These are phyloP conservation scores for Chrysophaeum taylorii DNA, from an alignment of 352 stramenopile genomes.

Conservation along the genomic window DNA sequence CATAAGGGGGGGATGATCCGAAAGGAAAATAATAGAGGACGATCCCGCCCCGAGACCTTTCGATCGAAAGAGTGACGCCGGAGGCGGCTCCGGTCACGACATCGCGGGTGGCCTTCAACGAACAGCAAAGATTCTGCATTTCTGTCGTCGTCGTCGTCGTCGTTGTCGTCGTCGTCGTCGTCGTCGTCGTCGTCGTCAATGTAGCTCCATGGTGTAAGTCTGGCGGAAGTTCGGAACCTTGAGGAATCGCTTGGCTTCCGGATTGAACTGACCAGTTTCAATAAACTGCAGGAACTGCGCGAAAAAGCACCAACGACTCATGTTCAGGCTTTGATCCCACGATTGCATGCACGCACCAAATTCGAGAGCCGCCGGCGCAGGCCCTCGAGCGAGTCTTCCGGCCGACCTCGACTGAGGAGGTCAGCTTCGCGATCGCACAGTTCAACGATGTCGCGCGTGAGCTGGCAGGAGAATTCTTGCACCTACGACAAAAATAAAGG, in stretches of 20 bases:
- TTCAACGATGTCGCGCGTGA: slow-evolving; percentile 75
- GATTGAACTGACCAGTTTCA: slow-evolving; percentile 81
- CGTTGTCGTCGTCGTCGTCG: no score
- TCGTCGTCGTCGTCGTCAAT: no score
- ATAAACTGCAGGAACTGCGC: slow-evolving; percentile 81
- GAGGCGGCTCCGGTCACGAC: no score
- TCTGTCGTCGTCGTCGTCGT: no score
- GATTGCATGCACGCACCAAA: slow-evolving; percentile 43
- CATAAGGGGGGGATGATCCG: no score
- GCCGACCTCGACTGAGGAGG: slow-evolving; percentile 69
- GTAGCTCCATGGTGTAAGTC: neutral
- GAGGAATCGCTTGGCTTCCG: slow-evolving; percentile 50
- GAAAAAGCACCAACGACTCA: slow-evolving; percentile 60
- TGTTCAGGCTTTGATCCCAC: slow-evolving; percentile 61
- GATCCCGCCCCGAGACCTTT: no score
- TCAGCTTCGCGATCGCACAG: slow-evolving; percentile 82
- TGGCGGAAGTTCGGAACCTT: slow-evolving; percentile 11
- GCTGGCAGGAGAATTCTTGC: slow-evolving; percentile 72
- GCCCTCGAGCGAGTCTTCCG: slow-evolving; percentile 60
- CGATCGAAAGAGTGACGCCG: no score
- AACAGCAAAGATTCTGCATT: no score
- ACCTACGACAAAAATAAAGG: no score
- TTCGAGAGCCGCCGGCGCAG: slow-evolving; percentile 68
- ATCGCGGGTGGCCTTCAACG: no score
- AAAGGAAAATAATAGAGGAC: no score